phyloP scores from a whole-genome alignment of 2,329 filamentous ascomycete species.

The Hirsutella rhossiliensis region DNA sequence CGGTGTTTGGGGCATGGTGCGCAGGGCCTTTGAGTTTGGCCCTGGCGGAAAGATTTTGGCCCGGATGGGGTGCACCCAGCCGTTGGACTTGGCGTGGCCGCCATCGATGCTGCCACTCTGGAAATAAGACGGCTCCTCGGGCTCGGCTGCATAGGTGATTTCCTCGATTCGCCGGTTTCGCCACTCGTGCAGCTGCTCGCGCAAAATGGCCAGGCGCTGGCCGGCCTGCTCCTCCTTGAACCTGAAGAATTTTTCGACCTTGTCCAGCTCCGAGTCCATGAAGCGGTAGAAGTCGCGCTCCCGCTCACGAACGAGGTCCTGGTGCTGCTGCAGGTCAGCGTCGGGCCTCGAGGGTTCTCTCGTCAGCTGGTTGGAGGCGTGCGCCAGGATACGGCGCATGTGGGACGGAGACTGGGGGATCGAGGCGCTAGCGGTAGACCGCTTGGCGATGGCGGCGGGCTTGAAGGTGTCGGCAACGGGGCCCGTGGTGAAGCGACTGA shows the following conservation, averaged over 20 bases:
- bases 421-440: constrained; percentile 1
- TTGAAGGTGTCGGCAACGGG: constrained; percentile 7
- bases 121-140: constrained; percentile 14
- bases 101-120: constrained; percentile 11
- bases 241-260: constrained; percentile 84
- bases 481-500: constrained; percentile 15
- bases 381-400: constrained; percentile 23
- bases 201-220: constrained; percentile 54
- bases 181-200: constrained; percentile 88
- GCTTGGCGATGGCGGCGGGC: constrained; percentile 5
- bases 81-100: constrained; percentile 16
- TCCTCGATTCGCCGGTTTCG: constrained; percentile 70
- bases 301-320: constrained; percentile 55
- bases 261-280: constrained; percentile 73
- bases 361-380: constrained; percentile 12
- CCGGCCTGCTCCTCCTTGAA: constrained; percentile 79
- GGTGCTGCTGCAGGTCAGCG: constrained; percentile 28
- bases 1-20: constrained; percentile 40
- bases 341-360: constrained; percentile 18
- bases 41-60: constrained; percentile 42
- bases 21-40: constrained; percentile 47
- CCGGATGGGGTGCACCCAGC: constrained; percentile 42
- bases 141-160: constrained; percentile 32
- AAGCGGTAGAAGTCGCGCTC: constrained; percentile 83
- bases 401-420: constrained; percentile 14